phyloP scores from a whole-genome alignment of 306 rosid genomes.

The Trichosanthes cucumerina region DNA sequence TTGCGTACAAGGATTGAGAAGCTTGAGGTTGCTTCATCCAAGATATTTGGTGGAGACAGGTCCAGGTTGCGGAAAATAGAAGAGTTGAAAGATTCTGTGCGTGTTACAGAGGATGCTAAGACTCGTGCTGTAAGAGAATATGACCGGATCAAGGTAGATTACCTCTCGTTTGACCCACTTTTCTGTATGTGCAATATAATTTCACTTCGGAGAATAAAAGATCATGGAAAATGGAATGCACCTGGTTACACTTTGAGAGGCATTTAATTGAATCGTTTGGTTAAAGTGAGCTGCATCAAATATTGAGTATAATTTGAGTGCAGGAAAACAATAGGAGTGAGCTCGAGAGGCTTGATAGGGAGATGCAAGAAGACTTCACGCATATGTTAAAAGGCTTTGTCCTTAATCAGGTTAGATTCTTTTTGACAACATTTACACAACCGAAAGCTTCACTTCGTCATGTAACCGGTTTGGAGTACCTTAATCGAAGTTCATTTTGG shows the following conservation, averaged over 20 bases:
- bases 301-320: conserved; percentile 17
- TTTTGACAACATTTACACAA: neutral
- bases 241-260: neutral
- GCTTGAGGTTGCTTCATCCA: conserved; percentile 83
- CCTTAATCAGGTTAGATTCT: conserved; percentile 63
- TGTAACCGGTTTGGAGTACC: neutral
- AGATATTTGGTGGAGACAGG: conserved; percentile 82
- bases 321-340: conserved; percentile 91
- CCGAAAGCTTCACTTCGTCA: neutral
- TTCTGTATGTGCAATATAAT: neutral
- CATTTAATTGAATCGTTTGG: neutral
- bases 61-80: conserved; percentile 64
- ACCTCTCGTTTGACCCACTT: neutral
- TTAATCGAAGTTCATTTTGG: neutral
- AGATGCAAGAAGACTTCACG: conserved; percentile 66
- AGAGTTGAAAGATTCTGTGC: conserved; percentile 75
- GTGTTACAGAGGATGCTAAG: conserved; percentile 78
- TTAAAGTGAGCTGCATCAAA: neutral
- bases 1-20: conserved; percentile 75
- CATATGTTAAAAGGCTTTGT: conserved; percentile 90
- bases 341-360: conserved; percentile 78
- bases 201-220: neutral
- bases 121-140: conserved; percentile 72
- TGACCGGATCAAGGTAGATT: conserved; percentile 71
- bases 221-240: neutral